Base-by-base conservation (phyloP, 148 eudicot species). In the Vaccinium vitisidaea region DNA sequence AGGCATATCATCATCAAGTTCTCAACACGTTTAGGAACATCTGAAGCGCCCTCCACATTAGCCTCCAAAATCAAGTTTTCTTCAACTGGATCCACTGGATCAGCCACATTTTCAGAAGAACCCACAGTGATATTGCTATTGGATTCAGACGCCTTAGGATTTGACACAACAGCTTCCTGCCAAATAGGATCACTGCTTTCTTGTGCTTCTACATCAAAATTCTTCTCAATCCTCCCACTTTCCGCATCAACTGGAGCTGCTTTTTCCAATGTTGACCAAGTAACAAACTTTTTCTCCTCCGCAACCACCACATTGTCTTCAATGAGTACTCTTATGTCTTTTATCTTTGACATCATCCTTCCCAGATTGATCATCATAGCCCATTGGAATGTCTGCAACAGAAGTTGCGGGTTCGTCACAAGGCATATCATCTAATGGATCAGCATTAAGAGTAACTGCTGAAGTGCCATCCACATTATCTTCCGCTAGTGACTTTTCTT, bases 351-450 rank as follows among this genome's bases (percentile, higher is more conserved):
- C 27, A 65, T 52, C 59, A 53, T 78, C 61, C 53, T 67, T 79
- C 77, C 63, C 58, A 78, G 53, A 65, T 52, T 50, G 69, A 79
- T 67, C 77, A 63, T 67, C 86, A 67, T 32, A 16, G 52, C 46
- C 39, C 86, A 49, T 43, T 36, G 76, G 46, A 84, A 50, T 36
- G 80, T n/a, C 70, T 63, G 70, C n/a, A 63, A 63, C 70, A 63
- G 70, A n/a, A 63, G 30, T 27, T 63, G 70, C 27, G 5, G 30
- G 30, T 27, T 63, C 13, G 27, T 8, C 70, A 63, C 27, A 63
- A n/a, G 70, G 70, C 30, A 63, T n/a, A 63, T n/a, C 70, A 63
- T 63, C 27, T 27, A 63, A 63, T 63, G 70, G 70, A n/a, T 63
- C 70, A 63, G 70, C 14, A 23, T 63, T 9, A 63, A n/a, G 27